Percentiles rank a stretch among this genome's conserved stretches.
Conservation (phyloP, 2,329 filamentous ascomycete species). For the Helicocarpus griseus region DNA sequence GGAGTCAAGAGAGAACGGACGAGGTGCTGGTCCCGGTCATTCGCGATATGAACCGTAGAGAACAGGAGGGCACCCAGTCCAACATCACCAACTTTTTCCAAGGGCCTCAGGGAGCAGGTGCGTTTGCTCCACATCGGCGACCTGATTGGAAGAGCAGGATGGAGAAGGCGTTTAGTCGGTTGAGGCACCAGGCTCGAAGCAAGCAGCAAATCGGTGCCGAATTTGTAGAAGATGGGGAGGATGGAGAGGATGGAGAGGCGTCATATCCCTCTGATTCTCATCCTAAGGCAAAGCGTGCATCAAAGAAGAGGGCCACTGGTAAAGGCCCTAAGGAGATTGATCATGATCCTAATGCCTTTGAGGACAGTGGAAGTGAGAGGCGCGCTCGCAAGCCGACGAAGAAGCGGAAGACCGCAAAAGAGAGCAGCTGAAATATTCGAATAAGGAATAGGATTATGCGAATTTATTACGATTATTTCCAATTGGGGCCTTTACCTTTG, state of each 20-base stretch:
- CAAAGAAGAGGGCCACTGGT: neutral
- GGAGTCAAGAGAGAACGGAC: conserved; percentile 83
- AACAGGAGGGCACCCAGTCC: conserved; percentile 81
- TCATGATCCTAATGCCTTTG: neutral
- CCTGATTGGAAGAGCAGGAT: conserved; percentile 58
- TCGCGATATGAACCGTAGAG: conserved; percentile 82
- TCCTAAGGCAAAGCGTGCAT: conserved; percentile 3
- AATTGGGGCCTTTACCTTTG: too few species aligned
- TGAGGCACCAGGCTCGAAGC: conserved; percentile 47
- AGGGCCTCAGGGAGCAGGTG: conserved; percentile 49
- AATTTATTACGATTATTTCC: too few species aligned
- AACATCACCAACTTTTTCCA: conserved; percentile 94
- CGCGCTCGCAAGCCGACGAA: neutral
- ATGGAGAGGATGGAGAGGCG: conserved; percentile 3
- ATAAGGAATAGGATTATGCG: too few species aligned
- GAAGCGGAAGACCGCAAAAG: neutral
- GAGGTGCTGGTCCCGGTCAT: conserved; percentile 95
- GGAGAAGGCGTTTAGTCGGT: conserved; percentile 60
- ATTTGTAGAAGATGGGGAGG: conserved; percentile 1
- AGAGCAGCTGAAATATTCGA: too few species aligned
- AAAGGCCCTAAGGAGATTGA: neutral
- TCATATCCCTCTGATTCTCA: conserved; percentile 6
- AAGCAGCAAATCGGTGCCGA: conserved; percentile 13
- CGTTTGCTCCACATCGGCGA: conserved; percentile 61
- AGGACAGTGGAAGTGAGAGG: neutral